Percentiles rank a stretch among this genome's conserved stretches.
Evolutionary conservation across 371 early-diverging fungal genomes (phyloP).

Genomic region (Chytridium lagenaria): DNA sequence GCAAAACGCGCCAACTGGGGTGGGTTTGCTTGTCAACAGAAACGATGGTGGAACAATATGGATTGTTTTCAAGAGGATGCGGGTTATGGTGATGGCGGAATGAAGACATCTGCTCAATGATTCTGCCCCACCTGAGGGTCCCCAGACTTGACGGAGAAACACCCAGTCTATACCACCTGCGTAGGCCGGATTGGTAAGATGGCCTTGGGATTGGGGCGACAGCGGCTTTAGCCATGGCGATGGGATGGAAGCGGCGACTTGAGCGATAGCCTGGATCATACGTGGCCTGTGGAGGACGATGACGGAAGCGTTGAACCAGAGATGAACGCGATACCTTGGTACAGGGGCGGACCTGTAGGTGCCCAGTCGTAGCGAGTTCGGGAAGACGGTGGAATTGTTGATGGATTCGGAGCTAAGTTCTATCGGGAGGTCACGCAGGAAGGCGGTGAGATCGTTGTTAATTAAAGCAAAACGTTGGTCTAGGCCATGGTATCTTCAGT

Average conservation of each 20-base stretch:
- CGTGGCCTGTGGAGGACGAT: not conserved
- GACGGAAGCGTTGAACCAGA: not conserved
- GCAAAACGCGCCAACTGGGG: slow-evolving; percentile 1
- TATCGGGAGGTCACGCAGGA: not conserved
- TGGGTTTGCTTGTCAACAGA: not conserved
- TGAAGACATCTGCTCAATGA: not conserved
- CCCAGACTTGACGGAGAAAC: not conserved
- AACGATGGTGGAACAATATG: slow-evolving; percentile 3
- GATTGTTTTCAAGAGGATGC: not conserved
- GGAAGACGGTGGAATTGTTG: not conserved
- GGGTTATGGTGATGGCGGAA: not conserved
- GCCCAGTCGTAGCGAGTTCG: slow-evolving; percentile 15
- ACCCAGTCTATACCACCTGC: slow-evolving; percentile 3
- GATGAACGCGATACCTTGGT: slow-evolving; percentile 13
- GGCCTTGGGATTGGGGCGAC: not conserved
- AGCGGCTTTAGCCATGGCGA: not conserved
- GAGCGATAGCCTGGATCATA: slow-evolving; percentile 7
- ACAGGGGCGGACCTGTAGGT: slow-evolving; percentile 3
- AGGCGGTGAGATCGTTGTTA: not conserved
- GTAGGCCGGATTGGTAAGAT: not conserved
- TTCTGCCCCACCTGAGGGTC: not conserved
- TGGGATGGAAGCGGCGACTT: slow-evolving; percentile 1
- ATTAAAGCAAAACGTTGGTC: not conserved
- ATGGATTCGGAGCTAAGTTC: not conserved
- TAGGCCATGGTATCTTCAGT: not conserved